phyloP scores from a whole-genome alignment of 169 alveolate species.

The Eimeria acervulina region DNA sequence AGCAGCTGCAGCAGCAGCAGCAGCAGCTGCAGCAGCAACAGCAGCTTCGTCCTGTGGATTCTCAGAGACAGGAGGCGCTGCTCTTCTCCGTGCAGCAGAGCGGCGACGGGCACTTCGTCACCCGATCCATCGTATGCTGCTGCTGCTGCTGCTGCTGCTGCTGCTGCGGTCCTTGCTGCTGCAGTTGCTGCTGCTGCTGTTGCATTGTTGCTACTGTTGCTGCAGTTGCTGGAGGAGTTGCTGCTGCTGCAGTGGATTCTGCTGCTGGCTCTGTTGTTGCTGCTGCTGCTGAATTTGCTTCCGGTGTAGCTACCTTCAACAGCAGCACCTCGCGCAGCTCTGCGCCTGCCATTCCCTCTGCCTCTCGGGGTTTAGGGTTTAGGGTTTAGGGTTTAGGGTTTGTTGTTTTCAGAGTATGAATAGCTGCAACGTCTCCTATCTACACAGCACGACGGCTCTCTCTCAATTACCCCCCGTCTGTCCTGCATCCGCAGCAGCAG shows the following conservation, averaged over 20 bases:
- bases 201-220: neutral
- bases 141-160: constrained; percentile 15
- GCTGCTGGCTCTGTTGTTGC: no score
- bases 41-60: neutral
- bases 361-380: no score
- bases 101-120: constrained; percentile 15
- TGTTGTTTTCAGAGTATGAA: neutral
- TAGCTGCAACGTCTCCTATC: neutral
- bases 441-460: neutral
- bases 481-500: neutral
- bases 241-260: no score
- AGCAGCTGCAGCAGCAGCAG: no score
- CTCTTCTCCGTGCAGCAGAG: constrained; percentile 1
- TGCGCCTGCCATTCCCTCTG: neutral
- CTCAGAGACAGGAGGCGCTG: constrained; percentile 17
- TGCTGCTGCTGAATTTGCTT: no score
- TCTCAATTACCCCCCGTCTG: neutral
- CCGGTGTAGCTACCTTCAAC: neutral
- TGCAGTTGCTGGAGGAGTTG: neutral
- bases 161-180: neutral
- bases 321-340: neutral
- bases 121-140: neutral
- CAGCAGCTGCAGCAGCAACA: constrained; percentile 11
- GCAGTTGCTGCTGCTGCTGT: neutral
- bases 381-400: no score